Evolutionary conservation across 257 asterid genomes (phyloP).

Genomic region (Solanum appendiculatum): DNA sequence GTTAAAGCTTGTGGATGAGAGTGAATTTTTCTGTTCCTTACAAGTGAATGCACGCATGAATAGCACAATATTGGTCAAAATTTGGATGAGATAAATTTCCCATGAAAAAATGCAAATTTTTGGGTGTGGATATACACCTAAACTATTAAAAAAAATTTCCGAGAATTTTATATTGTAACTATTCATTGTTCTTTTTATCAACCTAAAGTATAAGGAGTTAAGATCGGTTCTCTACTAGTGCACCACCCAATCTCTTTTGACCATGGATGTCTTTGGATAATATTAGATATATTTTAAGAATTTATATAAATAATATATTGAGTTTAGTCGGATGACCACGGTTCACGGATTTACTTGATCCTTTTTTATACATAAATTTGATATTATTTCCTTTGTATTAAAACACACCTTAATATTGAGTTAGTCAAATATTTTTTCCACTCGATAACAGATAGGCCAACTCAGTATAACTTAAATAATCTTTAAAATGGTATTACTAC

Average conservation of each 20-base stretch:
- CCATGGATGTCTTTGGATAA: too few relatives aligned
- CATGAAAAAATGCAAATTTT: too few relatives aligned
- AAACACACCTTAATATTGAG: background rate
- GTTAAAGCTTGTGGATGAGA: conserved; percentile 8
- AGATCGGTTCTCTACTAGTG: background rate
- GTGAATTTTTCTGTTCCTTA: conserved; percentile 15
- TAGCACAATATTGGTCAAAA: background rate
- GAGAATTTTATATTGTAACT: background rate
- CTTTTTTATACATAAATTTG: background rate
- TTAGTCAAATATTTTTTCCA: background rate
- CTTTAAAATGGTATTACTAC: too few relatives aligned
- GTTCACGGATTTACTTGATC: too few relatives aligned
- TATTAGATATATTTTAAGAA: too few relatives aligned
- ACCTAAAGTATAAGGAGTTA: too few relatives aligned
- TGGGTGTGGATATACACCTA: too few relatives aligned
- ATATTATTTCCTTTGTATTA: too few relatives aligned
- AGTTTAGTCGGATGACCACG: background rate
- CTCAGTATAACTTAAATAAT: too few relatives aligned
- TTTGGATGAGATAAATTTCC: background rate
- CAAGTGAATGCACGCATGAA: conserved; percentile 4
- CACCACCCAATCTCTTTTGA: background rate
- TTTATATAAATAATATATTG: too few relatives aligned
- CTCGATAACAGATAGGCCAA: background rate
- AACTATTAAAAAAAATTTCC: too few relatives aligned
- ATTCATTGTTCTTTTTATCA: background rate